phyloP scores from a whole-genome alignment of 1,284 basidiomycete species.

The Irpex rosettiformis region DNA sequence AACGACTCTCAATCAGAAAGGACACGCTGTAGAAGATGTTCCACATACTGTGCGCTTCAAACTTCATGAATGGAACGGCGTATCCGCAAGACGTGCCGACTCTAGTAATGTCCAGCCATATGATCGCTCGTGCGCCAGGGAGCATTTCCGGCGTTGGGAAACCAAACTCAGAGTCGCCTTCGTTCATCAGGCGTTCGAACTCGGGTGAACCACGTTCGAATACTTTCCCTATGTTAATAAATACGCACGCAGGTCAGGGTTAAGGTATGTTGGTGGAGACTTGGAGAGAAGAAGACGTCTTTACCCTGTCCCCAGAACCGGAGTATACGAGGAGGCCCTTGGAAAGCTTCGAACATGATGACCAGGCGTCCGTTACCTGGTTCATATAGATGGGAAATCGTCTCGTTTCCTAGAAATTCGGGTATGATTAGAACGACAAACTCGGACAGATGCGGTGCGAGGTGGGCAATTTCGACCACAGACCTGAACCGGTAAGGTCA shows the following conservation, averaged over 20 bases:
- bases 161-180: slow-evolving; percentile 2
- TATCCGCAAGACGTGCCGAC: slow-evolving; percentile 16
- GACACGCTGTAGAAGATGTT: not conserved
- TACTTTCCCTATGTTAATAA: slow-evolving; percentile 8
- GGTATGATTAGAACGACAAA: not conserved
- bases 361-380: slow-evolving; percentile 48
- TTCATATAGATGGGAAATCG: slow-evolving; percentile 54
- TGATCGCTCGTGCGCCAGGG: slow-evolving; percentile 14
- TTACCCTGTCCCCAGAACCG: slow-evolving; percentile 50
- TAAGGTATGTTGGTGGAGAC: not conserved
- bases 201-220: slow-evolving; percentile 13
- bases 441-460: too few relatives aligned
- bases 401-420: slow-evolving; percentile 41
- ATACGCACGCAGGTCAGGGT: not conserved
- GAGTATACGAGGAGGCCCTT: slow-evolving; percentile 50
- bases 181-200: slow-evolving; percentile 7
- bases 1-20: not conserved
- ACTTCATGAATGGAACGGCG: slow-evolving; percentile 15
- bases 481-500: slow-evolving; percentile 53
- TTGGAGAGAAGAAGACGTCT: not conserved
- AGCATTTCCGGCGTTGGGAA: slow-evolving; percentile 10
- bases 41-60: slow-evolving; percentile 12
- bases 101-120: slow-evolving; percentile 14
- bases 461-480: slow-evolving; percentile 17
- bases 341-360: slow-evolving; percentile 51